Conservation (phyloP, 495 filamentous ascomycete genomes). For the Aspergillus nanangensis region DNA sequence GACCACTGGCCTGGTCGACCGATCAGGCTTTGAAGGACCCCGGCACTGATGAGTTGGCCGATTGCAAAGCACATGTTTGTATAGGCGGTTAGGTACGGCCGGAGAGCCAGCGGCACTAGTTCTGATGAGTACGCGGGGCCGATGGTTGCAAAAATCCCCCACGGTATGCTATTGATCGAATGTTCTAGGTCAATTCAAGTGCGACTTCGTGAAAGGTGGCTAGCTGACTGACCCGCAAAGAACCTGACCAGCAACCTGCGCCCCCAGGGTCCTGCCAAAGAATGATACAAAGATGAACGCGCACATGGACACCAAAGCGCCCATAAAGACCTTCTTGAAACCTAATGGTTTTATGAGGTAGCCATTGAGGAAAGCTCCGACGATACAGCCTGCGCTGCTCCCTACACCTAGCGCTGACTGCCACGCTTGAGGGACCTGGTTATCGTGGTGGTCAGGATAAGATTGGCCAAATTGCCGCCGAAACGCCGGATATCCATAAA, state of each 20-base stretch:
- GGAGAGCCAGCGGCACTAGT: slow-evolving; percentile 38
- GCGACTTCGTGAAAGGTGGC: not conserved
- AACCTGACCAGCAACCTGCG: slow-evolving; percentile 59
- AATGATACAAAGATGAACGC: slow-evolving; percentile 66
- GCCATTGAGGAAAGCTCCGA: slow-evolving; percentile 37
- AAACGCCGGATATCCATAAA: slow-evolving; percentile 41
- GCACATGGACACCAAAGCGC: slow-evolving; percentile 45
- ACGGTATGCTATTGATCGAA: slow-evolving; percentile 17
- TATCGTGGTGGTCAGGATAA: slow-evolving; percentile 35
- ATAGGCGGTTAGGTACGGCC: slow-evolving; percentile 41
- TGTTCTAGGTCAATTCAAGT: too few species aligned
- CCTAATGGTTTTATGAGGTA: slow-evolving; percentile 41
- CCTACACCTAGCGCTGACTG: slow-evolving; percentile 63
- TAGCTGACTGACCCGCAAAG: slow-evolving; percentile 54
- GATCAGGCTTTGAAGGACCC: slow-evolving; percentile 39
- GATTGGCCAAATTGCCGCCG: slow-evolving; percentile 58
- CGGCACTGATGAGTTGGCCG: slow-evolving; percentile 48
- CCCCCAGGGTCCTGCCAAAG: slow-evolving; percentile 54
- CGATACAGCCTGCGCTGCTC: slow-evolving; percentile 22
- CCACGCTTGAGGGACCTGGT: slow-evolving; percentile 60
- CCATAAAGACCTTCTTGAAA: slow-evolving; percentile 52
- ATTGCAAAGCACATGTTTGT: slow-evolving; percentile 46
- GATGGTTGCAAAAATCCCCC: slow-evolving; percentile 47
- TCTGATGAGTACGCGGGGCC: slow-evolving; percentile 51
- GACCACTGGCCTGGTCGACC: slow-evolving; percentile 39